Base-by-base conservation (phyloP, 441 rosid species). In the Theobroma grandiflorum region DNA sequence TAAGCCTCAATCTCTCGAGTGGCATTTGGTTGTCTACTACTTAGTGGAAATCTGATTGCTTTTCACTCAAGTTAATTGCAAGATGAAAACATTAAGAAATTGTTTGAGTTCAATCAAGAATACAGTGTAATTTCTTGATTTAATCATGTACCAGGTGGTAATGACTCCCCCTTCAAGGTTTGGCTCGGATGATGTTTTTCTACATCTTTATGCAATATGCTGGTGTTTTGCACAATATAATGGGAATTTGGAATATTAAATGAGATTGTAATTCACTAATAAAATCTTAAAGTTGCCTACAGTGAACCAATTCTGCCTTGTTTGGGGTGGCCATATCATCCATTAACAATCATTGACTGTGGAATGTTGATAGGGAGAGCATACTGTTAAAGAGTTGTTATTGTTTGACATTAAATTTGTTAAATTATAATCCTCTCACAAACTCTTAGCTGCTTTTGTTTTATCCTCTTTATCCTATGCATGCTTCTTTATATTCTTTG, bases 31-130 rank as follows among this genome's bases (percentile, higher is more conserved):
- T 62, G 38, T 33, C 20, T 64, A 7, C 43, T 40, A 16, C 22
- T 63, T 33, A 7, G 69, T 64, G 69, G 45, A 37, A 64, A 62
- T 33, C 42, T 33, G 65, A 62, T 14, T 62, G 42, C 67, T 62
- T 62, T 33, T 62, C n/a, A n/a, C n/a, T 14, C 8, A 37, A 35
- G 10, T 16, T 64, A n/a, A 33, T 18, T 15, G 16, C 42, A 63
- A 33, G 40, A 63, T 63, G 0, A 5, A 2, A 63, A 33, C 68
- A 63, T 35, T 15, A 33, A 8, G 12, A 63, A 35, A 59, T 7
- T 1, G 8, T 10, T 9, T 22, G 64, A 58, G 40, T 33, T 62
- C 42, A 63, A 63, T 40, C 43, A 14, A 5, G 22, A 64, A 4
- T 45, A 35, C 8, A 16, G n/a, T 33, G 4, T 62, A 14, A 62